These are phyloP conservation scores for Suhomyces kilbournensis DNA, from an alignment of 805 yeast genomes.

Conservation along the genomic window DNA sequence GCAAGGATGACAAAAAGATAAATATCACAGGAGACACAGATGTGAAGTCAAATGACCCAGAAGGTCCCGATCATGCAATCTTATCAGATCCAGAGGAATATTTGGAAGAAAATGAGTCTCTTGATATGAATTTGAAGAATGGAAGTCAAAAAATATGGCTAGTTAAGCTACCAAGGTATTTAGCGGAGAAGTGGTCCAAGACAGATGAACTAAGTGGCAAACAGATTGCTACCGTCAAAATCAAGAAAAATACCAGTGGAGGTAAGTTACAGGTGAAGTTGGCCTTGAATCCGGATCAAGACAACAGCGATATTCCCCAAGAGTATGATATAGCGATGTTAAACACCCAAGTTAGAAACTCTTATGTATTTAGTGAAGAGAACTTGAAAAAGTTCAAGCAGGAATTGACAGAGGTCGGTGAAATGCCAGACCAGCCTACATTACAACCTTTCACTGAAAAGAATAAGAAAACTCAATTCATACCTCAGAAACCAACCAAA, in stretches of 20 bases:
- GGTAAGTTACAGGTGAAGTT: conserved; percentile 51
- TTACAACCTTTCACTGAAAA: conserved; percentile 34
- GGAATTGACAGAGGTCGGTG: conserved; percentile 49
- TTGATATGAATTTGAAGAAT: conserved; percentile 68
- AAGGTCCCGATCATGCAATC: conserved; percentile 29
- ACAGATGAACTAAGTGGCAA: conserved; percentile 62
- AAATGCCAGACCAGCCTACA: conserved; percentile 52
- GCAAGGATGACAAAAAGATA: conserved; percentile 1
- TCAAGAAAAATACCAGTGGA: conserved; percentile 46
- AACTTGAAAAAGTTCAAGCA: conserved; percentile 60
- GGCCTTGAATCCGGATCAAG: conserved; percentile 45
- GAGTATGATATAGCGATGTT: conserved; percentile 78
- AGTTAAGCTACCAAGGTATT: conserved; percentile 82
- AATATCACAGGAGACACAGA: neutral
- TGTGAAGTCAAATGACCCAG: conserved; percentile 6
- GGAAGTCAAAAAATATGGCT: conserved; percentile 83
- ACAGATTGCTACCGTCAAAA: conserved; percentile 76
- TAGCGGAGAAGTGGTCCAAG: conserved; percentile 78
- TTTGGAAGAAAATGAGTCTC: conserved; percentile 58
- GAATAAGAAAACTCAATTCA: conserved; percentile 5
- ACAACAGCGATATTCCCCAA: conserved; percentile 60
- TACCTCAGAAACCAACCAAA: conserved; percentile 14
- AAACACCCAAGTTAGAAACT: conserved; percentile 78
- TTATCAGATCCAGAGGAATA: conserved; percentile 45
- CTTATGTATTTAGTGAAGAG: conserved; percentile 84